Evolutionary conservation across 495 filamentous ascomycete species (phyloP).

Genomic region (Copromyces sp.): DNA sequence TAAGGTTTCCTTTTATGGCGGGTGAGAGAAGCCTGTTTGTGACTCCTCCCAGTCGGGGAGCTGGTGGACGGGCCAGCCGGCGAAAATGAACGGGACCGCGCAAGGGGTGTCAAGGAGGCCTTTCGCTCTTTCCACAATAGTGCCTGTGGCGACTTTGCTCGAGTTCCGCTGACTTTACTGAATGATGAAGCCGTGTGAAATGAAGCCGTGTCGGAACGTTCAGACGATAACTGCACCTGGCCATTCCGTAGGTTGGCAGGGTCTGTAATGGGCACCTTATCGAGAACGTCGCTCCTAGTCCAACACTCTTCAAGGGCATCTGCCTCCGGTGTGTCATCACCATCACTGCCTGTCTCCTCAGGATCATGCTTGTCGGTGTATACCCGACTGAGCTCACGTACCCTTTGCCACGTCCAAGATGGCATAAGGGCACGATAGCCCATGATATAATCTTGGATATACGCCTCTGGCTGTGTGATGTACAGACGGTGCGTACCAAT

Average conservation of each 20-base stretch:
- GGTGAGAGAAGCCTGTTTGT: constrained; percentile 27
- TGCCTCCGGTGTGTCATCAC: constrained; percentile 41
- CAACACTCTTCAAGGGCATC: constrained; percentile 49
- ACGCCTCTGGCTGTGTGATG: constrained; percentile 55
- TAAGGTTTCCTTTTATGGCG: constrained; percentile 5
- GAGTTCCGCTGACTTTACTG: constrained; percentile 12
- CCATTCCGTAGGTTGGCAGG: constrained; percentile 29
- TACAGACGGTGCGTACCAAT: constrained; percentile 49
- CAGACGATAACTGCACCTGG: constrained; percentile 22
- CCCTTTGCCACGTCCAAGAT: constrained; percentile 51
- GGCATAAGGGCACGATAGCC: constrained; percentile 31
- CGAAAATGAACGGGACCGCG: constrained; percentile 42
- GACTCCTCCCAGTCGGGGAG: constrained; percentile 27
- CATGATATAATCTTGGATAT: constrained; percentile 49
- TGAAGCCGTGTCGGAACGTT: constrained; percentile 18
- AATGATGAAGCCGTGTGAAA: not conserved
- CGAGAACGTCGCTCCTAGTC: constrained; percentile 42
- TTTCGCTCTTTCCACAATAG: constrained; percentile 30
- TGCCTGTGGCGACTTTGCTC: constrained; percentile 23
- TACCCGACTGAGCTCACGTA: constrained; percentile 47
- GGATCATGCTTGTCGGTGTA: constrained; percentile 28
- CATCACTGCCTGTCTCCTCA: constrained; percentile 14
- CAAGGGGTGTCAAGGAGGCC: constrained; percentile 28
- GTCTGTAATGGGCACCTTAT: constrained; percentile 30
- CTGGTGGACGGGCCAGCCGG: constrained; percentile 12